These are phyloP conservation scores for Podaxis sp. DNA, from an alignment of 768 basidiomycete species.

Conservation along the genomic window DNA sequence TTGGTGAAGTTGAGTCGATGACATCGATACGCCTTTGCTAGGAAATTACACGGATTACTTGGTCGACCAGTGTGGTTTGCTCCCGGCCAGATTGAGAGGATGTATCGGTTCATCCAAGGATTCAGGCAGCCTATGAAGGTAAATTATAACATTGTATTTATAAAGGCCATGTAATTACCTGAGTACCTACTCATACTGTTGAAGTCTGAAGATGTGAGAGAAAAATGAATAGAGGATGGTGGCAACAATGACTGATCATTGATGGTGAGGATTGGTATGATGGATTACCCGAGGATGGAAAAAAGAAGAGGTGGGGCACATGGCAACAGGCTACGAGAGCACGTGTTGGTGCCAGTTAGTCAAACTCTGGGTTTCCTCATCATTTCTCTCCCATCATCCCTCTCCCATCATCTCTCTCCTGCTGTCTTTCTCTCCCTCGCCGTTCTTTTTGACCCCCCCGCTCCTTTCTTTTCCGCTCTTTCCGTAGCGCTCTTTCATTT, in stretches of 20 bases:
- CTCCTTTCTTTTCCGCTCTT: slow-evolving; percentile 11
- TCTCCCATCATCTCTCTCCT: not conserved
- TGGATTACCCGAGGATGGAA: not conserved
- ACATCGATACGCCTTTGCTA: slow-evolving; percentile 5
- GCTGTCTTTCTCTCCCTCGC: not conserved
- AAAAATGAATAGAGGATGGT: not conserved
- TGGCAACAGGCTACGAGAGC: not conserved
- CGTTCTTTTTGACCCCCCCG: not conserved
- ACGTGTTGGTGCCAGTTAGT: not conserved
- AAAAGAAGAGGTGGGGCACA: not conserved
- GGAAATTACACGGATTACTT: slow-evolving; percentile 49
- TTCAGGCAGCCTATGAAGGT: slow-evolving; percentile 3
- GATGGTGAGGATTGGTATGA: not conserved
- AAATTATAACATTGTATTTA: not conserved
- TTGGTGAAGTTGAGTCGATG: not conserved
- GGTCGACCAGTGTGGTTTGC: slow-evolving; percentile 42
- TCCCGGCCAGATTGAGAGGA: slow-evolving; percentile 35
- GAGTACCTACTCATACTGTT: not conserved
- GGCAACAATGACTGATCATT: not conserved
- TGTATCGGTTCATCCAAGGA: slow-evolving; percentile 19
- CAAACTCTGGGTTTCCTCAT: not conserved
- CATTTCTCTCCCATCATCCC: not conserved
- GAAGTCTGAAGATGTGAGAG: not conserved
- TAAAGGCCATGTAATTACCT: not conserved
- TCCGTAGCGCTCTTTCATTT: slow-evolving; percentile 6